Conservation (phyloP, 345 rosid genomes). For the Physaria fendleri region DNA sequence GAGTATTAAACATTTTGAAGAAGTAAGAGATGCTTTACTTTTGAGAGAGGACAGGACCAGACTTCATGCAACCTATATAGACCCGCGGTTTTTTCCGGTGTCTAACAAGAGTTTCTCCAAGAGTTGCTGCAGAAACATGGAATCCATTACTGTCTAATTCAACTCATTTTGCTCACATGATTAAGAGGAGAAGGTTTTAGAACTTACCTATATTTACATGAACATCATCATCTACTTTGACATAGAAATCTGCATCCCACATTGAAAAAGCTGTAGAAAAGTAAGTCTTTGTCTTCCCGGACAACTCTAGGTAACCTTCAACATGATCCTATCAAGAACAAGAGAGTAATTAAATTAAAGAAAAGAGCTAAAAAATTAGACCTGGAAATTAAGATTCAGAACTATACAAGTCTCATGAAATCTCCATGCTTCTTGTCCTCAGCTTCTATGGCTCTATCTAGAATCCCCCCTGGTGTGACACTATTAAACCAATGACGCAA, state of each 20-base stretch:
- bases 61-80: conserved; percentile 96
- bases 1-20: neutral
- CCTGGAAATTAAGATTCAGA: neutral
- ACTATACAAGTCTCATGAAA: conserved; percentile 67
- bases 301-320: conserved; percentile 95
- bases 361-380: neutral
- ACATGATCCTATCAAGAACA: conserved; percentile 69
- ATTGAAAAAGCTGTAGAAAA: conserved; percentile 77
- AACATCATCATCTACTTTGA: conserved; percentile 97
- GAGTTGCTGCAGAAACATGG: conserved; percentile 58
- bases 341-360: conserved; percentile 4
- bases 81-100: conserved; percentile 68
- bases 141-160: neutral
- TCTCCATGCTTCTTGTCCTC: conserved; percentile 93
- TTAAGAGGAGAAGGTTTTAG: neutral
- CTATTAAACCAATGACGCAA: conserved; percentile 31
- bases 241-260: conserved; percentile 98
- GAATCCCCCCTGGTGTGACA: conserved; percentile 84
- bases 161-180: neutral
- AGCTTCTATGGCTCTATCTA: conserved; percentile 89
- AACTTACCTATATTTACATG: conserved; percentile 86
- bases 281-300: conserved; percentile 91
- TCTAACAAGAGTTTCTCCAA: conserved; percentile 82
- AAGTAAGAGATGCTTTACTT: conserved; percentile 42
- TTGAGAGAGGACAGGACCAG: conserved; percentile 93